Base-by-base conservation (phyloP, 2,329 filamentous ascomycete genomes). In the Trichoderma pleuroti region DNA sequence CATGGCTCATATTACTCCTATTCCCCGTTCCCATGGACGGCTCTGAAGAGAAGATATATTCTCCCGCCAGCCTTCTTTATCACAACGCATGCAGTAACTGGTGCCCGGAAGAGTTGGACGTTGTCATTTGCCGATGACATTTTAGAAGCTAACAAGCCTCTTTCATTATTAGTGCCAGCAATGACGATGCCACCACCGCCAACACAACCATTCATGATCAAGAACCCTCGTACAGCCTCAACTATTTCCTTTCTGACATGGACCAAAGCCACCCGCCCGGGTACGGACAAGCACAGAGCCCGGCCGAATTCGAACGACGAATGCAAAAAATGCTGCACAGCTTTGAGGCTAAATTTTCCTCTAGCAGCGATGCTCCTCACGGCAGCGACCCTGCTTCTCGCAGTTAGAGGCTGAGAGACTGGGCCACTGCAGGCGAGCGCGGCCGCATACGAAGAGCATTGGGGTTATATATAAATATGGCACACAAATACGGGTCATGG, bases 51-150 rank as follows among this genome's bases (percentile, higher is more conserved):
- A 12, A 39, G 36, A 18, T 39, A 8, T 9, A 8, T 18, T 2
- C 36, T 39, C 2, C 36, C 14, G 14, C 34, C 12, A 1, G 9
- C 34, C 11, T 3, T n/a, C 4, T 46, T 18, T 1, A 46, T 46
- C 18, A n/a, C 2, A 14, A 39, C 1, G 36, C 36, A 39, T 18
- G 2, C 16, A 14, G 1, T 8, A 8, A 9, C 21, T 46, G 1
- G 11, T 11, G 0, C 18, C 10, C n/a, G 11, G 8, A 46, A 2
- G 0, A 21, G 3, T 21, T 10, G 8, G 18, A 11, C 1, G n/a
- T 3, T 46, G 9, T 10, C 42, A n/a, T 46, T 21, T 46, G 5
- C 4, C 5, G 0, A 46, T 46, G 0, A 46, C 18, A 11, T 5
- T 11, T 24, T 5, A 21, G 1, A 0, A 12, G n/a, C n/a, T 49